A percentile compares a stretch with the other conserved stretches of the same genome.
Conservation (phyloP, 345 rosid species). For the Conringia planisiliqua region DNA sequence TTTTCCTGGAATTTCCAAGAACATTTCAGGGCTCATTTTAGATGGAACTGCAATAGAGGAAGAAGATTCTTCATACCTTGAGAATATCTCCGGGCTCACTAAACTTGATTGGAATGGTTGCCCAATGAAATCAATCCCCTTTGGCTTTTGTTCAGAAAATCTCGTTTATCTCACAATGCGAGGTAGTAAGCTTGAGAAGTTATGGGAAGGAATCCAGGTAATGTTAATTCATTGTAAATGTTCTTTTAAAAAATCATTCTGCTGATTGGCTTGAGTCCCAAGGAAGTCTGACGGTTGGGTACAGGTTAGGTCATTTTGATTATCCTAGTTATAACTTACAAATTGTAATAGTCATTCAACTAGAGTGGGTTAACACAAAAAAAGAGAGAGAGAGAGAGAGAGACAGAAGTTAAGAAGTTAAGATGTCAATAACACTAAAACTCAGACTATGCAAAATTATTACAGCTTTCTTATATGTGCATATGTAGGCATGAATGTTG, state of each 20-base stretch:
- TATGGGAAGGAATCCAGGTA: background rate
- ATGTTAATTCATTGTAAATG: background rate
- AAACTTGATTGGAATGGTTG: background rate
- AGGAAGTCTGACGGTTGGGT: background rate
- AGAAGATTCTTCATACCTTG: background rate
- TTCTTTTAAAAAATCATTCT: background rate
- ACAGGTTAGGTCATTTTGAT: background rate
- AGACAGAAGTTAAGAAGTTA: too few species aligned
- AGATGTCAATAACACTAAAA: too few species aligned
- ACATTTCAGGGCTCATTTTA: conserved; percentile 3
- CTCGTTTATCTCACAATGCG: background rate
- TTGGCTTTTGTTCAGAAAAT: background rate
- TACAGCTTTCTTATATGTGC: too few species aligned
- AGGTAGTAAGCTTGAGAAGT: background rate
- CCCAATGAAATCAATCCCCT: background rate
- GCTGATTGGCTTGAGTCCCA: too few species aligned
- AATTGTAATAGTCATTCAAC: too few species aligned
- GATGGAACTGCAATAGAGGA: background rate
- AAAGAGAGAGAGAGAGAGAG: too few species aligned
- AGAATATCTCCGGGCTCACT: background rate
- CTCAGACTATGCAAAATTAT: too few species aligned
- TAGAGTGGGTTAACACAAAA: too few species aligned
- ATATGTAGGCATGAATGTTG: background rate
- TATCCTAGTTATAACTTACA: background rate
- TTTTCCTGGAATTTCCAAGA: background rate